phyloP scores from a whole-genome alignment of 2,329 filamentous ascomycete genomes.

The Claviceps paspali region DNA sequence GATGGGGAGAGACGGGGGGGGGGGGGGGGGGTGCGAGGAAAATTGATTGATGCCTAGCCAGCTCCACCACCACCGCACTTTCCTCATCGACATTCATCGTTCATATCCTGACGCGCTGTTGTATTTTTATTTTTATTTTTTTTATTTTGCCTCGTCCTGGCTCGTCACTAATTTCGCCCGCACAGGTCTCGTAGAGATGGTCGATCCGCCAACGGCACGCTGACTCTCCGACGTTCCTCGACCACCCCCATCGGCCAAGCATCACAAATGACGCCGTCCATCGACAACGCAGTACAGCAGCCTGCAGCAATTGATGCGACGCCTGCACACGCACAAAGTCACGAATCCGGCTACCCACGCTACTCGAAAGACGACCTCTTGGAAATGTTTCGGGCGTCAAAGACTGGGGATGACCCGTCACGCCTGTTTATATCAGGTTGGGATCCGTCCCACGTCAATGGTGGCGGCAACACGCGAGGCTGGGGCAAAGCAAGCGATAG shows the following conservation, averaged over 20 bases:
- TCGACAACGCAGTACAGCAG: slow-evolving; percentile 25
- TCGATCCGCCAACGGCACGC: slow-evolving; percentile 44
- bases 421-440: slow-evolving; percentile 60
- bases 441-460: slow-evolving; percentile 61
- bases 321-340: slow-evolving; percentile 15
- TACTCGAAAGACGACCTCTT: slow-evolving; percentile 72
- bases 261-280: slow-evolving; percentile 21
- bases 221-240: slow-evolving; percentile 49
- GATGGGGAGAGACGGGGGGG: no score
- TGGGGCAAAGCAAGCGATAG: slow-evolving; percentile 70
- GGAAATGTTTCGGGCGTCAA: slow-evolving; percentile 46
- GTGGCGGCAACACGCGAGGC: slow-evolving; percentile 40
- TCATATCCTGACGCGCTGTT: not conserved
- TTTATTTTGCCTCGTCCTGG: no score
- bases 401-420: slow-evolving; percentile 38
- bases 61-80: not conserved
- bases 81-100: not conserved
- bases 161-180: not conserved
- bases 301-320: slow-evolving; percentile 20
- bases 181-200: slow-evolving; percentile 43
- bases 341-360: slow-evolving; percentile 33
- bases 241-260: slow-evolving; percentile 35
- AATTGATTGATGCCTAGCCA: not conserved
- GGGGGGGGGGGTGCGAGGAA: no score
- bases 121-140: no score